phyloP scores from a whole-genome alignment of 116 monocot genomes.

The Cymodocea nodosa region DNA sequence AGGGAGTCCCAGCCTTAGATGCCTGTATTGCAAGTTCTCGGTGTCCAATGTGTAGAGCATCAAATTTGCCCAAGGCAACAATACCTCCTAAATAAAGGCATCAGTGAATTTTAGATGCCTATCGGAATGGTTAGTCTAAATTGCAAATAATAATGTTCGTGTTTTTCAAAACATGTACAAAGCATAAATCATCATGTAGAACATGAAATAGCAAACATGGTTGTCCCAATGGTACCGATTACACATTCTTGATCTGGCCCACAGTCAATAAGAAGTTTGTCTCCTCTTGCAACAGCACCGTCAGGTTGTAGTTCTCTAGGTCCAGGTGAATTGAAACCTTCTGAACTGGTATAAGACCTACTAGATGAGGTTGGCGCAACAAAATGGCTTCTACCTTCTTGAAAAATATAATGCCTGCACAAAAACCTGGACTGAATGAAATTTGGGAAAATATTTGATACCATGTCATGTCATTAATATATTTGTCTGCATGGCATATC shows the following conservation, averaged over 20 bases:
- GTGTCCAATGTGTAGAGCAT: slow-evolving; percentile 90
- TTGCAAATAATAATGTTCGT: no score
- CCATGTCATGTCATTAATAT: not conserved
- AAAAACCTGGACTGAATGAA: not conserved
- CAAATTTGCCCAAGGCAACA: slow-evolving; percentile 96
- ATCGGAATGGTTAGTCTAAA: not conserved
- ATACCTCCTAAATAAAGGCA: slow-evolving; percentile 51
- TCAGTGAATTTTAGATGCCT: not conserved
- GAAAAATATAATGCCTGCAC: slow-evolving; percentile 2
- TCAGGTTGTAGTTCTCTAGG: slow-evolving; percentile 20
- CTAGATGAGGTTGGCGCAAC: slow-evolving; percentile 8
- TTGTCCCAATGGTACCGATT: slow-evolving; percentile 26
- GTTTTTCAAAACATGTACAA: not conserved
- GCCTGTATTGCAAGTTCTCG: slow-evolving; percentile 85
- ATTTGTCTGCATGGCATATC: no score
- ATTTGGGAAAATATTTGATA: not conserved
- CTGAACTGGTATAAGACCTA: slow-evolving; percentile 6
- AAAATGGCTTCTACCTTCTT: slow-evolving; percentile 14
- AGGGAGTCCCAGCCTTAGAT: slow-evolving; percentile 70
- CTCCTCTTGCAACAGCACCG: slow-evolving; percentile 20
- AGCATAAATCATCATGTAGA: not conserved
- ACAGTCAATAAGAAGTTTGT: slow-evolving; percentile 56
- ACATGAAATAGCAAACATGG: not conserved
- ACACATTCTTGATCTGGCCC: slow-evolving; percentile 73
- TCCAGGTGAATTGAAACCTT: slow-evolving; percentile 27